Percentiles rank a stretch among this genome's conserved stretches.
Evolutionary conservation across 148 eudicot species (phyloP).

Genomic region (Euryodendron excelsum): DNA sequence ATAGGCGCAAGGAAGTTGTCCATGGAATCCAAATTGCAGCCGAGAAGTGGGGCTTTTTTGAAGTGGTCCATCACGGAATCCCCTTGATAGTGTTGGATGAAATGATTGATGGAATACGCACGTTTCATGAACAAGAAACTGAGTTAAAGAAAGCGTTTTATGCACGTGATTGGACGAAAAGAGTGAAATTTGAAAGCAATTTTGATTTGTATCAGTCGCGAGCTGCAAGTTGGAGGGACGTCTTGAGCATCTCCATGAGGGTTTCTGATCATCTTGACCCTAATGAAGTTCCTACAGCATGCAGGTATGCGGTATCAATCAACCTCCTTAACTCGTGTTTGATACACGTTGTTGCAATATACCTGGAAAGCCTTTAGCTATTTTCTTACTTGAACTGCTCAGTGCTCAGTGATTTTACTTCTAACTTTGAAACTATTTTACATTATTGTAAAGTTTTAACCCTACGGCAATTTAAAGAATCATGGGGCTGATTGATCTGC

Average conservation of each 20-base stretch:
- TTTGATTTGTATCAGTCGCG: constrained; percentile 32
- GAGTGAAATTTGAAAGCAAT: constrained; percentile 26
- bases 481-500: no score
- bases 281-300: constrained; percentile 25
- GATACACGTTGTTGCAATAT: not conserved
- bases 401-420: no score
- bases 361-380: not conserved
- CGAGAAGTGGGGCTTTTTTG: constrained; percentile 18
- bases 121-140: constrained; percentile 23
- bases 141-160: constrained; percentile 25
- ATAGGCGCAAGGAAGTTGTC: not conserved
- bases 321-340: not conserved
- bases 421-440: no score
- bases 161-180: constrained; percentile 2
- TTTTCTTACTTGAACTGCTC: no score
- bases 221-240: constrained; percentile 56
- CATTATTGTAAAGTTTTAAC: no score
- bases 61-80: constrained; percentile 34
- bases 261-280: constrained; percentile 13
- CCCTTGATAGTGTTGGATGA: constrained; percentile 13
- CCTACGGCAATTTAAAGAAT: no score
- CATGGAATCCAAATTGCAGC: constrained; percentile 24
- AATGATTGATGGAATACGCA: no score
- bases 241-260: constrained; percentile 25
- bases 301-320: constrained; percentile 25